Evolutionary conservation across 2,329 filamentous ascomycete species (phyloP).

Genomic region (Alternaria burnsii): DNA sequence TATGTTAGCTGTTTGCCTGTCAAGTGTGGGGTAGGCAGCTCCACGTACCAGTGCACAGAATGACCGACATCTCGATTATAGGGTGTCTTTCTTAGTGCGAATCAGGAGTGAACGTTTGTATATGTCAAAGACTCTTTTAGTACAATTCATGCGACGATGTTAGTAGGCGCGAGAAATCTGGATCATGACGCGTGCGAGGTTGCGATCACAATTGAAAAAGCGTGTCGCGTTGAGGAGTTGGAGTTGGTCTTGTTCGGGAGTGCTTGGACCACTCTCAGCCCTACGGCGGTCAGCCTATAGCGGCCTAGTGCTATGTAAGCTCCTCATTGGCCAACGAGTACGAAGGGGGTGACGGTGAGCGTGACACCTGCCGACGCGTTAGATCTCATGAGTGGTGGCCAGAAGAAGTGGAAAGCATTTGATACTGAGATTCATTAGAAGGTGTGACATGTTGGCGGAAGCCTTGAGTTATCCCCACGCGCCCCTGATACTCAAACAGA

Average conservation of each 20-base stretch:
- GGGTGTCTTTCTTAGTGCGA: neutral
- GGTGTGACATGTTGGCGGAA: neutral
- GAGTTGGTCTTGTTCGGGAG: slow-evolving; percentile 22
- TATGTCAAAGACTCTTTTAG: neutral
- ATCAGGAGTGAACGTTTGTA: neutral
- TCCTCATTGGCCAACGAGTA: neutral
- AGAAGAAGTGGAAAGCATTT: neutral
- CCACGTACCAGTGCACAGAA: slow-evolving; percentile 69
- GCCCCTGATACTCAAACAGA: neutral
- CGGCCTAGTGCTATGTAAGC: slow-evolving; percentile 8
- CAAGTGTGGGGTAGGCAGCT: slow-evolving; percentile 26
- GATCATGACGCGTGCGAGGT: slow-evolving; percentile 14
- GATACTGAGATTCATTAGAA: neutral
- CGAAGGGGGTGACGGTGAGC: neutral
- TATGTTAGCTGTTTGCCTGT: slow-evolving; percentile 31
- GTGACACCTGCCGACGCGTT: neutral
- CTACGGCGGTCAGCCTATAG: slow-evolving; percentile 21
- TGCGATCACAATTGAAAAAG: slow-evolving; percentile 9
- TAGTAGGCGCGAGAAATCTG: slow-evolving; percentile 4
- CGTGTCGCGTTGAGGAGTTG: slow-evolving; percentile 11
- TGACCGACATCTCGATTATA: slow-evolving; percentile 66
- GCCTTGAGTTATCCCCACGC: neutral
- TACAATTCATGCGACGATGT: slow-evolving; percentile 9
- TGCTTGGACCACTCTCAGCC: slow-evolving; percentile 21
- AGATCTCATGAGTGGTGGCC: neutral